A percentile compares a stretch with the other conserved stretches of the same genome.
Evolutionary conservation across 768 basidiomycete species (phyloP).

Genomic region (Chalciporus chontae): DNA sequence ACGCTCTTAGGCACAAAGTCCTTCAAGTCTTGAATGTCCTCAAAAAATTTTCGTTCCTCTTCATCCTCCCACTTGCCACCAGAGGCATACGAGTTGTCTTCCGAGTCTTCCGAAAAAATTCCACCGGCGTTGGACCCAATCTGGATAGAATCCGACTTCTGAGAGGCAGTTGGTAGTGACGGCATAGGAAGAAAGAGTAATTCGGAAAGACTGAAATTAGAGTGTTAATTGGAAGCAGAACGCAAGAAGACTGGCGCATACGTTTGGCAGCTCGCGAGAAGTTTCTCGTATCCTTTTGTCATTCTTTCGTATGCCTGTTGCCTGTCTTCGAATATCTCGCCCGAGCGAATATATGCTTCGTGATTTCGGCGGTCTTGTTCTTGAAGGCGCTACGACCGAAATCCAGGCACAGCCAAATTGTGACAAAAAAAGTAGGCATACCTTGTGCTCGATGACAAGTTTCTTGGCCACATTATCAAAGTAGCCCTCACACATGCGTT

Average conservation of each 20-base stretch:
- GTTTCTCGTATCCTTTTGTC: constrained; percentile 92
- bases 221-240: constrained; percentile 8
- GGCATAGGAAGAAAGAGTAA: constrained; percentile 83
- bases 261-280: constrained; percentile 86
- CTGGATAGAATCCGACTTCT: constrained; percentile 77
- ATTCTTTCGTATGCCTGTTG: constrained; percentile 99
- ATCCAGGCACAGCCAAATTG: background rate
- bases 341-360: constrained; percentile 98
- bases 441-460: constrained; percentile 87
- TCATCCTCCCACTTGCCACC: constrained; percentile 98
- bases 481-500: constrained; percentile 90
- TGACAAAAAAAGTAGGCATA: constrained; percentile 32
- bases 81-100: constrained; percentile 45
- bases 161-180: constrained; percentile 73
- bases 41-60: constrained; percentile 91
- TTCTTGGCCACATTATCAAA: constrained; percentile 92
- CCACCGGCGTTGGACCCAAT: constrained; percentile 53
- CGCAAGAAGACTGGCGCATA: constrained; percentile 34
- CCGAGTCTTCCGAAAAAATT: constrained; percentile 49
- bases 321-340: constrained; percentile 98
- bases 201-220: constrained; percentile 71
- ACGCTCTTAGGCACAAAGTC: constrained; percentile 90
- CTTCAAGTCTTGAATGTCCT: constrained; percentile 86
- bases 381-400: constrained; percentile 70
- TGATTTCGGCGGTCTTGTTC: constrained; percentile 96